Base-by-base conservation (phyloP, 768 basidiomycete genomes). In the Coprinopsis sp. region DNA sequence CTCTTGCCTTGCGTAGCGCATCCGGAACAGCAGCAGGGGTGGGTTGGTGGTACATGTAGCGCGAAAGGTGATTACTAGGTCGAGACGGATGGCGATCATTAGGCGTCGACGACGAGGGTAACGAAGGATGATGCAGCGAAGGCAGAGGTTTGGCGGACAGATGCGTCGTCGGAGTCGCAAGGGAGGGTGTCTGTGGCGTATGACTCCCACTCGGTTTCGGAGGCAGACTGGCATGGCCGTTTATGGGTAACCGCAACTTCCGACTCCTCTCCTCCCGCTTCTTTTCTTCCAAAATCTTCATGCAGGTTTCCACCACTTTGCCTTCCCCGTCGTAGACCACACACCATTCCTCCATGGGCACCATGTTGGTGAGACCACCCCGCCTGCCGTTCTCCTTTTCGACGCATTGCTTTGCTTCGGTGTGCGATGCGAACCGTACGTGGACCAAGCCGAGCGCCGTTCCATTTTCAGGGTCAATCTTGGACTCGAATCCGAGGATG, bases 371-470 rank as follows among this genome's bases (percentile, higher is more conserved):
- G 24, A 71, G 60, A 4, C 71, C 66, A 0, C 79, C 74, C 19
- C 71, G 75, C 59, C 78, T 73, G 24, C 88, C 87, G 47, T 91
- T 73, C 56, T 84, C 83, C 40, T 70, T 73, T 49, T 74, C 74
- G 19, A 87, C 72, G 49, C 87, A 91, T 36, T 64, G 58, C 46
- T 71, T 73, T 4, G 91, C 92, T 34, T 87, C 83, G 13, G 82
- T 81, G 50, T 83, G 79, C 0, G 76, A 67, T 14, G 64, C 58
- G 58, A 69, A 97, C 52, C 77, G 79, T 52, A 97, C 75, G 58
- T 79, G 80, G 33, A 91, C 79, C 33, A 97, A 78, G 2, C 94
- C 93, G 1, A 96, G 76, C 1, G 84, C 78, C 39, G 79, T 83
- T 3, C 92, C 93, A n/a, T 82, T 90, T 41, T 75, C 72, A 47